Conservation (phyloP, 495 filamentous ascomycete species). For the Xylaria cubensis region DNA sequence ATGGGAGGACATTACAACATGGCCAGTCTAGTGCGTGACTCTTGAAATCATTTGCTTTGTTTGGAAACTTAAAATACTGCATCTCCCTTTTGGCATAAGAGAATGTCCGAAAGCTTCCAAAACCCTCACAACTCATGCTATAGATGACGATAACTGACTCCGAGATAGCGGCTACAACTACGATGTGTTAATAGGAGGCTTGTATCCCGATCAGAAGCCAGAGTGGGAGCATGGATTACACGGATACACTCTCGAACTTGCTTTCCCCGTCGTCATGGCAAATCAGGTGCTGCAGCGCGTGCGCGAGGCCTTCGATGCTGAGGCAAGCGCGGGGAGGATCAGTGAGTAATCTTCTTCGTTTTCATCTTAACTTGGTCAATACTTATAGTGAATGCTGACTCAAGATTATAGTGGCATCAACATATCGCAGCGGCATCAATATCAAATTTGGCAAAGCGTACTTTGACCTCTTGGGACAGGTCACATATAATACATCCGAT, state of each 20-base stretch:
- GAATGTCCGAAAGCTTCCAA: too few species aligned
- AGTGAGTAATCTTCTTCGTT: conserved; percentile 29
- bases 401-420: conserved; percentile 48
- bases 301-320: conserved; percentile 52
- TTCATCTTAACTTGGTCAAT: not conserved
- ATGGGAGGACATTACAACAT: conserved; percentile 44
- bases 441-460: conserved; percentile 60
- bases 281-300: conserved; percentile 57
- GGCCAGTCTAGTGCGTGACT: conserved; percentile 50
- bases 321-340: conserved; percentile 44
- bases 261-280: conserved; percentile 54
- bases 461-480: conserved; percentile 57
- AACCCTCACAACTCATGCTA: too few species aligned
- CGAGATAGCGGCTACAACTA: conserved; percentile 51
- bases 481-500: conserved; percentile 53
- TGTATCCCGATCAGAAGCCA: conserved; percentile 55
- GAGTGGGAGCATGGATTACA: conserved; percentile 57
- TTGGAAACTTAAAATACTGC: too few species aligned
- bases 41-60: too few species aligned
- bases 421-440: conserved; percentile 59
- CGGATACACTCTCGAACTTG: conserved; percentile 56
- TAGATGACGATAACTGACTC: too few species aligned
- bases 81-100: too few species aligned
- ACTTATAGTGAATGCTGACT: conserved; percentile 6
- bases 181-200: conserved; percentile 57